phyloP scores from a whole-genome alignment of 345 rosid genomes.

The Geranium brycei region DNA sequence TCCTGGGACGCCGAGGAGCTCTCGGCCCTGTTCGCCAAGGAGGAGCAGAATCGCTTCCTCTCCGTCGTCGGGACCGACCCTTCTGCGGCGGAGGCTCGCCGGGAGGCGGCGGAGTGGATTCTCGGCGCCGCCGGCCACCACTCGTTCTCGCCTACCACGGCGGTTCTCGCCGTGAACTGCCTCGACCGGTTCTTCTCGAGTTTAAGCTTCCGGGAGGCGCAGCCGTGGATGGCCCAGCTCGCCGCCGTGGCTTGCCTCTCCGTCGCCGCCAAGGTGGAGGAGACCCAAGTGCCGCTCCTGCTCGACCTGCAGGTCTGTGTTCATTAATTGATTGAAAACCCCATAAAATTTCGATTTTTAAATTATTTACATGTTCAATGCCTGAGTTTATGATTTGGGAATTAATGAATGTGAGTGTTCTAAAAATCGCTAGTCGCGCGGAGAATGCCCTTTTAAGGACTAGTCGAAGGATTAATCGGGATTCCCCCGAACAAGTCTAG shows the following conservation, averaged over 20 bases:
- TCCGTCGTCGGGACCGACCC: conserved; percentile 15
- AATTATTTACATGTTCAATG: neutral
- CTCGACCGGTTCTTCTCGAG: conserved; percentile 48
- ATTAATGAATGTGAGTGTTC: no score
- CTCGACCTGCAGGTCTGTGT: conserved; percentile 41
- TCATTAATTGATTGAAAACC: neutral
- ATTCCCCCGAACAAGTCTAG: no score
- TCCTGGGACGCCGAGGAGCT: conserved; percentile 53
- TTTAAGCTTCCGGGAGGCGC: conserved; percentile 23
- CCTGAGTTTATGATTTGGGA: no score
- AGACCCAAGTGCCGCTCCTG: conserved; percentile 40
- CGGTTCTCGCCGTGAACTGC: conserved; percentile 56
- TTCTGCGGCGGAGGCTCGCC: conserved; percentile 27
- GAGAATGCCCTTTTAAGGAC: no score
- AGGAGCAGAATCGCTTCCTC: conserved; percentile 25
- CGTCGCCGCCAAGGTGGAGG: conserved; percentile 43
- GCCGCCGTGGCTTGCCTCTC: conserved; percentile 65
- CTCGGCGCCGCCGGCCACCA: conserved; percentile 22
- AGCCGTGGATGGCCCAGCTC: conserved; percentile 59
- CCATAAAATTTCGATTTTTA: no score
- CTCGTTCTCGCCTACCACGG: conserved; percentile 43
- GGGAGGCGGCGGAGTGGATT: conserved; percentile 32
- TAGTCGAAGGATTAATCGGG: no score
- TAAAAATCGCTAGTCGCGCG: no score
- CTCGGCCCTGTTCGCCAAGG: conserved; percentile 26